Percentiles rank a stretch among this genome's conserved stretches.
Conservation (phyloP, 495 filamentous ascomycete species). For the Clohesyomyces aquaticus region DNA sequence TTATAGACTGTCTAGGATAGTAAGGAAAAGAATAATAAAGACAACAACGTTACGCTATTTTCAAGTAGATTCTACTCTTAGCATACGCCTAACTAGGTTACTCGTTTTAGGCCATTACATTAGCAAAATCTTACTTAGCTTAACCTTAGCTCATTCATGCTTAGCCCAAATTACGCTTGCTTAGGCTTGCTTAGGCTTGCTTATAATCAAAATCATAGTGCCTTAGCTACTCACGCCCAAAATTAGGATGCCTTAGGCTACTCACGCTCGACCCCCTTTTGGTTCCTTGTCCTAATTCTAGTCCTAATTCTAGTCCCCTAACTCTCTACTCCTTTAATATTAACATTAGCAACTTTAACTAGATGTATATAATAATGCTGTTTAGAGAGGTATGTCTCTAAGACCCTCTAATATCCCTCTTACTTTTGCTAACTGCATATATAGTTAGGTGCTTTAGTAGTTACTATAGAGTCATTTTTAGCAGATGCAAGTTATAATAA, state of each 20-base stretch:
- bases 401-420: background rate
- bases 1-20: no score
- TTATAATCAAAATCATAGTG: no score
- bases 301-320: background rate
- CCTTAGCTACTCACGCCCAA: no score
- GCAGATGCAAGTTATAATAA: background rate
- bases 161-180: no score
- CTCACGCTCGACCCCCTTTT: background rate
- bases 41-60: no score
- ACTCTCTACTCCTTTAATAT: background rate
- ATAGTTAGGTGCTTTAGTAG: background rate
- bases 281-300: background rate
- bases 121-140: no score
- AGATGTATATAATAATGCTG: background rate
- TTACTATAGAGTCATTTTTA: background rate
- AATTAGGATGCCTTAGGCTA: background rate
- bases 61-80: no score
- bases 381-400: background rate
- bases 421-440: background rate
- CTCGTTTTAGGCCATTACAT: no score
- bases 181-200: no score
- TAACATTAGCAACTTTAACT: background rate
- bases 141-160: no score
- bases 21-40: no score
- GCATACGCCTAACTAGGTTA: no score